Evolutionary conservation across 768 basidiomycete genomes (phyloP).

Genomic region (Psilocybe azurescens): DNA sequence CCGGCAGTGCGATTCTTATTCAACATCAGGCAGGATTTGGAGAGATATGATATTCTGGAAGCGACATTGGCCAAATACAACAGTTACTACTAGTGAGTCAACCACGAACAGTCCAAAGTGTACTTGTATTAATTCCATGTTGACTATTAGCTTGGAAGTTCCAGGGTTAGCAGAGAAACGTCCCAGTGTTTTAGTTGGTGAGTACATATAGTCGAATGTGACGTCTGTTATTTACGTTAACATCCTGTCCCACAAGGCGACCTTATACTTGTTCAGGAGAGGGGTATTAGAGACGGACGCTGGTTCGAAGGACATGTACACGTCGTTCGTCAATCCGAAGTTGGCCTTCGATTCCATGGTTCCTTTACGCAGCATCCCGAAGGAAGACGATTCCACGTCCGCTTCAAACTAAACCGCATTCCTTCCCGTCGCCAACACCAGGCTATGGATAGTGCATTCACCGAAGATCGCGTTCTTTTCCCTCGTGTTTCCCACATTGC

Average conservation of each 20-base stretch:
- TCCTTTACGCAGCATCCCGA: too few species aligned
- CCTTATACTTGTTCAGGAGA: conserved; percentile 53
- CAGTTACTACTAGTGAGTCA: conserved; percentile 44
- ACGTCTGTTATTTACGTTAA: conserved; percentile 26
- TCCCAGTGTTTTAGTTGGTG: too few species aligned
- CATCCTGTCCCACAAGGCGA: conserved; percentile 44
- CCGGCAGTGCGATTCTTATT: neutral
- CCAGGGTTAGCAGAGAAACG: conserved; percentile 3
- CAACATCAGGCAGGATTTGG: conserved; percentile 43
- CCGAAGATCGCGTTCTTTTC: conserved; percentile 55
- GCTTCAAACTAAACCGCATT: conserved; percentile 52
- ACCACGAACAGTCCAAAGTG: neutral
- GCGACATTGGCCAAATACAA: conserved; percentile 35
- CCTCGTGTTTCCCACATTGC: conserved; percentile 34
- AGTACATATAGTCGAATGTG: conserved; percentile 38
- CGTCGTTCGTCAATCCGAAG: conserved; percentile 49
- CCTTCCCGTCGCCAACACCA: conserved; percentile 64
- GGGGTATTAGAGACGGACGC: conserved; percentile 40
- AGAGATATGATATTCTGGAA: conserved; percentile 39
- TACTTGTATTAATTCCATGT: too few species aligned
- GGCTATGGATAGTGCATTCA: conserved; percentile 52
- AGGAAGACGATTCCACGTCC: too few species aligned
- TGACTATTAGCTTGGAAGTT: conserved; percentile 25
- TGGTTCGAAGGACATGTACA: conserved; percentile 71
- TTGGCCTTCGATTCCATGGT: conserved; percentile 53